Base-by-base conservation (phyloP, 2,329 filamentous ascomycete genomes). In the Colletotrichum sp. region DNA sequence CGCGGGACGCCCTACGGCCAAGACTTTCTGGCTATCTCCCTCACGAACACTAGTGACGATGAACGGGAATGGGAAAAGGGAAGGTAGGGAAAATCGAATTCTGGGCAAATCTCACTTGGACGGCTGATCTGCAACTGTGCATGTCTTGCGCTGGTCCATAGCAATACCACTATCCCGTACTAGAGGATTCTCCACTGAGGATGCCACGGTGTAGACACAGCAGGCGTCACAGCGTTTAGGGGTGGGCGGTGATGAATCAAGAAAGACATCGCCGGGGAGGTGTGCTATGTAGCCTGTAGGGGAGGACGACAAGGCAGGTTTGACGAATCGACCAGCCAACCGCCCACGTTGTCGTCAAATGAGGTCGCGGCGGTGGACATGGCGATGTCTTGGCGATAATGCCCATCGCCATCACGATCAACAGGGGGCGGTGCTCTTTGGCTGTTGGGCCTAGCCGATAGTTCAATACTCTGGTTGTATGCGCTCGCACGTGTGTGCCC, bases 51-150 rank as follows among this genome's bases (percentile, higher is more conserved):
- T 16, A 43, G 13, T 24, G 2, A 30, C 32, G n/a, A 38, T 10
- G 12, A 26, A 12, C 1, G 6, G n/a, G 12, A 1, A 26, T 24
- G 24, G 18, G 26, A 15, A 34, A 28, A 9, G 10, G 43, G 43
- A 21, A 21, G 8, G n/a, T 8, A 18, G 30, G 24, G 65, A 21
- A 21, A 34, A 24, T 55, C n/a, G 64, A 67, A 15, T 43, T 66
- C 16, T 43, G 43, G 60, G 48, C 52, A 55, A 64, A 30, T 63
- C 30, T 71, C 21, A 52, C 34, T 60, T 58, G 21, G 34, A 32
- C 21, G 55, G 55, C 58, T 63, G 72, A 75, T 75, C 68, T 75
- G 72, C 72, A 61, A 67, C 61, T 61, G 36, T 12, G 30, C 63
- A 43, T 30, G 63, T 72, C 68, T 58, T 70, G 58, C 21, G 30